Evolutionary conservation across 106 monocot genomes (phyloP), one percentile per base, ranked within the genome.

Genomic region (Platanthera guangdongensis): DNA sequence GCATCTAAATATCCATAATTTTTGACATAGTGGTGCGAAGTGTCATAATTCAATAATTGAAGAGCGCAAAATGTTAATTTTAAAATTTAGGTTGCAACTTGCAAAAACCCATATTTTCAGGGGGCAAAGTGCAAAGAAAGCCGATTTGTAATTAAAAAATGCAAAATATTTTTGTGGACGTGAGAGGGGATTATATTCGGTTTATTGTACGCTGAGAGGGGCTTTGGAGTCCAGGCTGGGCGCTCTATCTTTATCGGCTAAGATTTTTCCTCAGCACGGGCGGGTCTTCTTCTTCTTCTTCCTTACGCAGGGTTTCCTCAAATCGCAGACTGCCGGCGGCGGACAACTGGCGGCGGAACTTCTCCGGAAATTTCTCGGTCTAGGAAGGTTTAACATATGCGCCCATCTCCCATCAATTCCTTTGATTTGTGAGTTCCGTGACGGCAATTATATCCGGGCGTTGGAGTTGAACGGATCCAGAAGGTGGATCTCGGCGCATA

Each of bases 201-300:
- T 51, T 72, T 72, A 72, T 50, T 19, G 60, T 18, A 14, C 50
- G 21, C 47, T 46, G 22, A 51, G 50, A 12, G 32, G 7, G 50
- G 72, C 14, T 46, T 51, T 72, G 50, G 50, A 72, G 72, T 72
- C 72, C 72, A 51, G 72, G 50, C 72, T 51, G 50, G 51, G 16
- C 7, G n/a, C 70, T 71, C 70, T 39, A 71, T 71, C 70, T 67
- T 71, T 71, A 71, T 71, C 70, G 70, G 70, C 47, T 71, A 48
- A 71, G 25, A 39, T 39, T 32, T 72, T 72, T 72, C 50, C 72
- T 7, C 19, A 71, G 30, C n/a, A 51, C 8, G 51, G 50, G 25
- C 25, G 25, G 15, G 60, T 2, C 60, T 72, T 51, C 51, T 51
- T 65, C 65, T 51, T 22, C 72, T 21, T 51, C 51, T 48, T 30